phyloP scores from a whole-genome alignment of 2,329 filamentous ascomycete genomes.

The Cryphonectria naterciae region DNA sequence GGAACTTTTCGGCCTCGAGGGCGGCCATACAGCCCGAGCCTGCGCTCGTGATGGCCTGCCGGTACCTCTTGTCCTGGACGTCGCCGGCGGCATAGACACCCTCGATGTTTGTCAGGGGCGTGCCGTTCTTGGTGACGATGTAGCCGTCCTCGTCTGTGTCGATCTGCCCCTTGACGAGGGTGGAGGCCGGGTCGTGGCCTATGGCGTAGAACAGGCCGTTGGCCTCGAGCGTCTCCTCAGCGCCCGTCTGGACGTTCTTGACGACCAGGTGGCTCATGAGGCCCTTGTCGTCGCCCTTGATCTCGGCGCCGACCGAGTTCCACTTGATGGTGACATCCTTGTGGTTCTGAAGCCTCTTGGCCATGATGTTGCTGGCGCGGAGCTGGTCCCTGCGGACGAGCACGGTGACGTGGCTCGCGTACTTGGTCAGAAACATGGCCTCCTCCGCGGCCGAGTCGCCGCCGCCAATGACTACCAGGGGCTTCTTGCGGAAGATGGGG shows the following conservation, averaged over 20 bases:
- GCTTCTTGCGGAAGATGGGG: conserved; percentile 97
- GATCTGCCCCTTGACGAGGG: conserved; percentile 88
- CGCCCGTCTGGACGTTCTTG: conserved; percentile 75
- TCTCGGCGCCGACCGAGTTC: conserved; percentile 80
- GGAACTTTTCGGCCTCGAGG: conserved; percentile 91
- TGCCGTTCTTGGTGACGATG: conserved; percentile 85
- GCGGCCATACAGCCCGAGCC: conserved; percentile 94
- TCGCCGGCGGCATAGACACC: conserved; percentile 97
- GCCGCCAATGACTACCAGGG: conserved; percentile 91
- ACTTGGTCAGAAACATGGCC: conserved; percentile 96
- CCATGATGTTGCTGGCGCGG: conserved; percentile 90
- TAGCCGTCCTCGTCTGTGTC: conserved; percentile 90
- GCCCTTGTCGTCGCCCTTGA: conserved; percentile 81
- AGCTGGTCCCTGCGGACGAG: conserved; percentile 87
- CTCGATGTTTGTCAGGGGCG: conserved; percentile 82
- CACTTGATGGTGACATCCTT: conserved; percentile 90
- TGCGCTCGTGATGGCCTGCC: conserved; percentile 96
- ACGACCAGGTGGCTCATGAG: conserved; percentile 88
- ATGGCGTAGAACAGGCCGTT: conserved; percentile 97
- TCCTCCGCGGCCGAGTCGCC: conserved; percentile 97
- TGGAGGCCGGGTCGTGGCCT: conserved; percentile 91
- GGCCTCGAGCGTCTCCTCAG: conserved; percentile 82
- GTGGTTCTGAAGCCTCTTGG: conserved; percentile 77
- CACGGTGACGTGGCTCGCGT: conserved; percentile 92
- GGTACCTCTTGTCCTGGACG: conserved; percentile 97